Base-by-base conservation (phyloP, 768 basidiomycete genomes). In the Boletus huronensis region DNA sequence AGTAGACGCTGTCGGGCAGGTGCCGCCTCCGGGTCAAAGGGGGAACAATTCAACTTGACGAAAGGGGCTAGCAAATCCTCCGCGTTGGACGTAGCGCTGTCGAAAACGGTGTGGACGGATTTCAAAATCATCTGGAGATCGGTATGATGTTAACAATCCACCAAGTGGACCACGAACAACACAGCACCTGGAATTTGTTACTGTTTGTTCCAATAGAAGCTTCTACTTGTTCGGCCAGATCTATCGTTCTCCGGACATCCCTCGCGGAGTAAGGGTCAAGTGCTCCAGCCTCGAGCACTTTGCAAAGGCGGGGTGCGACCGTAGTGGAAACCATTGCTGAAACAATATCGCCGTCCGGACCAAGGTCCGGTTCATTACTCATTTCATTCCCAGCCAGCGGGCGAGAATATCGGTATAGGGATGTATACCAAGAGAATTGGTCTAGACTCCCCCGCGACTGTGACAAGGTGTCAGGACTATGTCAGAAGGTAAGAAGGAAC, bases 311-410 rank as follows among this genome's bases (percentile, higher is more conserved):
- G 9, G 94, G 92, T 35, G 88, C 82, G 40, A 95, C 75, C 0
- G 85, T 84, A 0, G 89, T 90, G n/a, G 88, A 84, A 17, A 95
- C 80, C 85, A 95, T 93, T 0, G 88, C 84, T 13, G 90, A 83
- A 32, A 93, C 88, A 23, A 97, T 75, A 64, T 97, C 93, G 9
- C 90, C 93, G 55, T 93, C 92, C 0, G 89, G 83, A 2, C 90
- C 88, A 21, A 90, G 70, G 50, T 85, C 83, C 21, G 79, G 69
- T 56, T 82, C 82, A 51, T 79, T 81, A 14, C 72, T 76, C 6
- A 74, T 71, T 21, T 62, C 70, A 17, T 70, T 74, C 23, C 68
- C 70, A 5, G 82, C 82, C 13, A 81, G 79, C 10, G 57, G 55
- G 28, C 54, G 62, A 10, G 87, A 92, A 67, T 95, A 97, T 28